Base-by-base conservation (phyloP, 352 stramenopile genomes). In the Pythium insidiosum region DNA sequence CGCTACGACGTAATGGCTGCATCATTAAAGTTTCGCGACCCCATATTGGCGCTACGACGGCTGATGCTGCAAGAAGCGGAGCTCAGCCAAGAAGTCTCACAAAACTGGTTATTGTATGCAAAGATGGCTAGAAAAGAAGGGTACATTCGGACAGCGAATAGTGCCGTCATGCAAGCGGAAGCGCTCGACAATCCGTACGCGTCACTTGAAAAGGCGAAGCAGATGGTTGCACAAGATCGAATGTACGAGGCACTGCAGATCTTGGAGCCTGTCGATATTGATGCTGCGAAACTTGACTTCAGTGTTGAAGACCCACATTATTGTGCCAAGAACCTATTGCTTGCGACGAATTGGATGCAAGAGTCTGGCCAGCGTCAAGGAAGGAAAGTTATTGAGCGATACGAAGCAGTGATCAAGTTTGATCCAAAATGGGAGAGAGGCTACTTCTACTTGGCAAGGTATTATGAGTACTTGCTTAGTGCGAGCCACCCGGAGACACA, bases 271-370 rank as follows among this genome's bases (percentile, higher is more conserved):
- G 67, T 90, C 30, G 68, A 81, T 44, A 83, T 94, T 21, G 79
- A 92, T 35, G 63, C 73, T 6, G 68, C 73, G 11, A 85, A 72
- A 30, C 47, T 94, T 20, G 74, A 88, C 21, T 88, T 74, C 54
- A 63, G 85, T 20, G 71, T 88, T 2, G 76, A 87, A 35, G 76
- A 94, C 25, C 60, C 61, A 20, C 73, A 81, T 29, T 79, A 80
- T 26, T 78, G 66, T 56, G 87, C 88, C 25, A 94, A 94, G 23
- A 89, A 81, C 23, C 59, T 98, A 18, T 70, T 99, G 5, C 70
- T 97, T 29, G 79, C 92, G 9, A 98, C 95, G 1, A 94, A 97
- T 43, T 99, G 94, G 93, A 97, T 98, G 72, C 89, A 97, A 56
- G 87, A 95, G 44, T 95, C 79, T 16, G 92, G 94, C 0, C 72